These are phyloP conservation scores for Didymella glomerata DNA, from an alignment of 2,329 filamentous ascomycete species.

Conservation along the genomic window DNA sequence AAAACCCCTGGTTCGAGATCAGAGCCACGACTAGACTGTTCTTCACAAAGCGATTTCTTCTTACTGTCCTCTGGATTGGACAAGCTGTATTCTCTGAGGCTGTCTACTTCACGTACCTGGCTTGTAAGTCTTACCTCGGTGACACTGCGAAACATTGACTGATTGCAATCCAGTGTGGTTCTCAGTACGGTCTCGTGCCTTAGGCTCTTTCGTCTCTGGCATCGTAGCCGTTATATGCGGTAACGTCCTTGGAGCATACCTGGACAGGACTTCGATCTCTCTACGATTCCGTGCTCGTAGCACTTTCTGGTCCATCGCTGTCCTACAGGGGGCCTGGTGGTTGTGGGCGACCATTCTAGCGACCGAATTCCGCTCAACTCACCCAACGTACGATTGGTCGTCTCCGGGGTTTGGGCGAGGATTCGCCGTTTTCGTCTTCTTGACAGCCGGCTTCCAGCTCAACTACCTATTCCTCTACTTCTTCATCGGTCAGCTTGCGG, in stretches of 20 bases:
- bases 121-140: constrained; percentile 41
- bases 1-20: constrained; percentile 67
- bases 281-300: constrained; percentile 64
- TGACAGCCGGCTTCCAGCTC: constrained; percentile 73
- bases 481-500: constrained; percentile 71
- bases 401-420: constrained; percentile 69
- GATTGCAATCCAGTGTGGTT: constrained; percentile 65
- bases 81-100: constrained; percentile 76
- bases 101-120: constrained; percentile 75
- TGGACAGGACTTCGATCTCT: constrained; percentile 66
- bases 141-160: not conserved
- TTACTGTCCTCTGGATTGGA: constrained; percentile 73
- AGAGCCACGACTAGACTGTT: constrained; percentile 67
- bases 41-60: constrained; percentile 67
- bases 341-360: constrained; percentile 73
- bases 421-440: constrained; percentile 73
- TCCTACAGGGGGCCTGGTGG: constrained; percentile 75
- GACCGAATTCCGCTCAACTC: constrained; percentile 64
- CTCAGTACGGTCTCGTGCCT: constrained; percentile 70
- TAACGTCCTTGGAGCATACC: constrained; percentile 71
- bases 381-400: constrained; percentile 72
- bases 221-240: constrained; percentile 71
- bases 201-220: constrained; percentile 75
- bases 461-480: constrained; percentile 82
- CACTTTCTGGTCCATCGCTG: constrained; percentile 63